phyloP scores from a whole-genome alignment of 2,329 filamentous ascomycete genomes.

The Pseudogymnoascus sp. region DNA sequence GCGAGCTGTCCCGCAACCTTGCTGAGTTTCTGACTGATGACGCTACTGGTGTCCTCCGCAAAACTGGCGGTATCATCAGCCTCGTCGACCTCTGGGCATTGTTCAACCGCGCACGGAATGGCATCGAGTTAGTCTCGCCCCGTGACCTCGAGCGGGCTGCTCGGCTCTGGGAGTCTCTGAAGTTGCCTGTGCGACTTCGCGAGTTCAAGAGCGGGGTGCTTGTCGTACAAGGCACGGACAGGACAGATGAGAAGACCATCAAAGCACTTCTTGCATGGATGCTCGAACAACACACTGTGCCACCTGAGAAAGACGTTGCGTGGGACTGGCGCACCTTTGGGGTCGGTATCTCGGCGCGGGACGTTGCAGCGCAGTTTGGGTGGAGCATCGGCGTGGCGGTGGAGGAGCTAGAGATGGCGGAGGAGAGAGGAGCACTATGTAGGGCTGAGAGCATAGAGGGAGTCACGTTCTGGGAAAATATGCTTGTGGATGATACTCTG shows the following conservation, averaged over 20 bases:
- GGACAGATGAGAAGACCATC: conserved; percentile 86
- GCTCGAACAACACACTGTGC: conserved; percentile 57
- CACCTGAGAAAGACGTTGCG: conserved; percentile 52
- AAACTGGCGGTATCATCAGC: conserved; percentile 79
- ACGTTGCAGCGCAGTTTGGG: conserved; percentile 80
- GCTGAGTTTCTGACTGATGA: conserved; percentile 89
- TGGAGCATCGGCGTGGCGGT: conserved; percentile 96
- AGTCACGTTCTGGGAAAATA: conserved; percentile 87
- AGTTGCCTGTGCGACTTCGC: conserved; percentile 75
- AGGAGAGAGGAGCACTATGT: conserved; percentile 79
- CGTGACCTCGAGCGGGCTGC: conserved; percentile 87
- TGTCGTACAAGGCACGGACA: conserved; percentile 80
- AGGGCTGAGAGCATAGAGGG: conserved; percentile 89
- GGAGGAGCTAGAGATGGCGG: conserved; percentile 95
- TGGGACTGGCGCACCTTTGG: conserved; percentile 78
- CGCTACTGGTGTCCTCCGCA: conserved; percentile 64
- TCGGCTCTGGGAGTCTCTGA: conserved; percentile 76
- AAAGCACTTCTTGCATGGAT: conserved; percentile 70
- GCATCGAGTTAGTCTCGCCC: conserved; percentile 88
- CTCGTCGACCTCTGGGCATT: conserved; percentile 88
- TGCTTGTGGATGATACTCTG: not conserved
- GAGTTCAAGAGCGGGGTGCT: conserved; percentile 91
- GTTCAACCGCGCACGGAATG: conserved; percentile 87
- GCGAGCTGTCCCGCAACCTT: conserved; percentile 73
- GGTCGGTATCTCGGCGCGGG: conserved; percentile 78